Conservation (phyloP, 2,329 filamentous ascomycete species). For the Coniella lustricola region DNA sequence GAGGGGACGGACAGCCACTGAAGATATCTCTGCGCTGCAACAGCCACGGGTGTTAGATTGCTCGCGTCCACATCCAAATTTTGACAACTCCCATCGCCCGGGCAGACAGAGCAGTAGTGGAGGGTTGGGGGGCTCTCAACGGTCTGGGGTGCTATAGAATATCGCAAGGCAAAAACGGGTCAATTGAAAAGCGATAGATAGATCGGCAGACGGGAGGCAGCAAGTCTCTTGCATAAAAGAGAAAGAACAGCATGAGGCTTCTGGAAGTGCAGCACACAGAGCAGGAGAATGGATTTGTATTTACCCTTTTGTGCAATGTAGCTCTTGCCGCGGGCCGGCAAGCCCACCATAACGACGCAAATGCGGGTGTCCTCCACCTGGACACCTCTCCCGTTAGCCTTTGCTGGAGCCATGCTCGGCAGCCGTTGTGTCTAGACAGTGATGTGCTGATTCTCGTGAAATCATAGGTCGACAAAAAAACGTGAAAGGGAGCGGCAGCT, state of each 20-base stretch:
- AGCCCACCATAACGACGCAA: slow-evolving; percentile 97
- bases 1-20: slow-evolving; percentile 94
- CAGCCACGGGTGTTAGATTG: slow-evolving; percentile 16
- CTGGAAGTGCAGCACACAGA: not conserved
- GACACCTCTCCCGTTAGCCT: slow-evolving; percentile 61
- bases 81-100: slow-evolving; percentile 5
- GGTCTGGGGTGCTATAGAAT: slow-evolving; percentile 12
- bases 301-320: slow-evolving; percentile 94
- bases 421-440: slow-evolving; percentile 1
- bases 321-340: slow-evolving; percentile 93
- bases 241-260: not conserved
- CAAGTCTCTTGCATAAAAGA: not conserved
- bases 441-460: not conserved
- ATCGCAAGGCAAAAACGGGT: slow-evolving; percentile 3
- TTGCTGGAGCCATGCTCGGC: slow-evolving; percentile 35
- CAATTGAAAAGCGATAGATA: not conserved
- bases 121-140: slow-evolving; percentile 13
- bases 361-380: slow-evolving; percentile 95
- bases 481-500: too few relatives aligned
- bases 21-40: slow-evolving; percentile 78
- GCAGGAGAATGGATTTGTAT: slow-evolving; percentile 19
- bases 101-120: slow-evolving; percentile 3
- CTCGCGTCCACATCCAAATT: slow-evolving; percentile 12
- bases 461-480: slow-evolving; percentile 7
- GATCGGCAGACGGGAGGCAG: not conserved